phyloP scores from a whole-genome alignment of 225 moss, liverwort and hornwort species.

The Bryum argenteum region DNA sequence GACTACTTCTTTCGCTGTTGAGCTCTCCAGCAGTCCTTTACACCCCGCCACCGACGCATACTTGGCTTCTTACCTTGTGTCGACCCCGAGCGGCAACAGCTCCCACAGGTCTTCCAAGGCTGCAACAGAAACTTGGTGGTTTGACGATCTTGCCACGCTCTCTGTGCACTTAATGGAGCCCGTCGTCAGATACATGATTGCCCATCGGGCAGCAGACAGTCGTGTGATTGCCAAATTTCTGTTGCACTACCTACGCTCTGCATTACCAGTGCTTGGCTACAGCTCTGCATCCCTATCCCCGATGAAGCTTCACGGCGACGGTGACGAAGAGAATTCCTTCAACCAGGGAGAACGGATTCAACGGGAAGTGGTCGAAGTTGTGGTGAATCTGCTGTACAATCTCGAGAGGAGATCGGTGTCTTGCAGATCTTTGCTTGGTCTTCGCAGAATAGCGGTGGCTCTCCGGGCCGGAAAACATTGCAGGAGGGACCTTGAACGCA shows the following conservation, averaged over 20 bases:
- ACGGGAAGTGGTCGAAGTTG: constrained; percentile 73
- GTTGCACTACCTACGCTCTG: constrained; percentile 76
- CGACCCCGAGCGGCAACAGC: constrained; percentile 70
- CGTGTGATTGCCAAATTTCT: constrained; percentile 80
- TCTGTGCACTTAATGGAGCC: constrained; percentile 82
- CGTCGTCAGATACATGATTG: constrained; percentile 63
- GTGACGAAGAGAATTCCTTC: constrained; percentile 54
- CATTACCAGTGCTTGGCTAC: constrained; percentile 76
- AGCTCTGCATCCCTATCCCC: constrained; percentile 67
- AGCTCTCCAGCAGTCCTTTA: constrained; percentile 60
- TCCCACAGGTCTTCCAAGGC: constrained; percentile 78
- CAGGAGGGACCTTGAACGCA: constrained; percentile 73
- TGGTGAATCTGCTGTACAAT: constrained; percentile 65
- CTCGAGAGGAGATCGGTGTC: constrained; percentile 71
- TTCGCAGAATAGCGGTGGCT: constrained; percentile 71
- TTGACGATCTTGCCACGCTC: constrained; percentile 81
- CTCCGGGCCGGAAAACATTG: constrained; percentile 70
- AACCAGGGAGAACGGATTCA: constrained; percentile 58
- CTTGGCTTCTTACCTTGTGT: constrained; percentile 57
- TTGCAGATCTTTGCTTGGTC: constrained; percentile 82
- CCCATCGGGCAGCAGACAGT: constrained; percentile 59
- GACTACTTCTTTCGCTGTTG: constrained; percentile 47
- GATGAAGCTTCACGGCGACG: constrained; percentile 52
- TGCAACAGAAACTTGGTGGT: constrained; percentile 87
- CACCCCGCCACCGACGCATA: constrained; percentile 71